Evolutionary conservation across 768 basidiomycete species (phyloP).

Genomic region (Macrocybe gigantea): DNA sequence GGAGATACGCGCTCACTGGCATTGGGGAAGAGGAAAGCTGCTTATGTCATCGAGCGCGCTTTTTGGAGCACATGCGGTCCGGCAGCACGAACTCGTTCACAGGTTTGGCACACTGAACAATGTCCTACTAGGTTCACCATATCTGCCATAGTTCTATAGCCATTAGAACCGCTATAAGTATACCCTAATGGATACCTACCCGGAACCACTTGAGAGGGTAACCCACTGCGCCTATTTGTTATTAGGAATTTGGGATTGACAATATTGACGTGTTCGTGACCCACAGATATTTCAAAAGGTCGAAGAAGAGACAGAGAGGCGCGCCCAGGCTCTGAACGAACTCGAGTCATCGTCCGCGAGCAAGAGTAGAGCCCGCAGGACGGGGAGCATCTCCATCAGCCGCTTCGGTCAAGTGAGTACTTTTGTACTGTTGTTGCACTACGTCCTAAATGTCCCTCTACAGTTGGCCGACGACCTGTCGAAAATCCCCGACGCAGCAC

Average conservation of each 20-base stretch:
- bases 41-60: too few species aligned
- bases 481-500: too few species aligned
- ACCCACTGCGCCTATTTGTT: not conserved
- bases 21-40: too few species aligned
- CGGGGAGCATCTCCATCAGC: constrained; percentile 53
- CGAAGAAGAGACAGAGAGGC: constrained; percentile 12
- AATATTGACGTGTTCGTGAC: not conserved
- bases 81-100: too few species aligned
- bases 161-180: not conserved
- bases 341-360: constrained; percentile 10
- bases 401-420: constrained; percentile 52
- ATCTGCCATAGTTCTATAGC: too few species aligned
- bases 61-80: too few species aligned
- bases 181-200: constrained; percentile 7
- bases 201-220: constrained; percentile 13
- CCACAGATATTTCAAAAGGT: constrained; percentile 15
- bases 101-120: too few species aligned
- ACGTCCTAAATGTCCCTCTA: constrained; percentile 25
- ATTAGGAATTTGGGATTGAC: not conserved
- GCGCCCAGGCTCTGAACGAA: constrained; percentile 7
- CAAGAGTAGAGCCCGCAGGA: constrained; percentile 30
- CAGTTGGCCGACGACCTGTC: constrained; percentile 12
- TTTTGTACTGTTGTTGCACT: constrained; percentile 4
- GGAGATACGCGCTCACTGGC: constrained; percentile 36
- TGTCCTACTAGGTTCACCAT: not conserved